Percentiles rank a stretch among this genome's conserved stretches.
Conservation (phyloP, 2,329 filamentous ascomycete genomes). For the Colletotrichum viniferum region DNA sequence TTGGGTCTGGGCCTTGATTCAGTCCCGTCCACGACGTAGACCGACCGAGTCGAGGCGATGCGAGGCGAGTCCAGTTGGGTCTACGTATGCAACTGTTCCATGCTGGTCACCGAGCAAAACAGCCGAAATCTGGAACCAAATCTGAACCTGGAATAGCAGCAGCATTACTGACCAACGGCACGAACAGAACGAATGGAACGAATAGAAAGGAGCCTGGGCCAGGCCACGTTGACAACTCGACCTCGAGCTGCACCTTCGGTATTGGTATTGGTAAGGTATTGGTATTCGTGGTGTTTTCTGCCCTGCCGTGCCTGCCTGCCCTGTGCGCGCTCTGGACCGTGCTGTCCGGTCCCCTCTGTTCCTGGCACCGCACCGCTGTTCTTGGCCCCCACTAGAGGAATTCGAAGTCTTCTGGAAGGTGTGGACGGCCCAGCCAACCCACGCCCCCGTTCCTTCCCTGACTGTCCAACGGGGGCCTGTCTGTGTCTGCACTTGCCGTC, state of each 20-base stretch:
- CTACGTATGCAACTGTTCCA: background rate
- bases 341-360: background rate
- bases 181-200: background rate
- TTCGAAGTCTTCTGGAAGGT: constrained; percentile 19
- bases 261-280: background rate
- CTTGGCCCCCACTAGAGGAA: background rate
- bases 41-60: background rate
- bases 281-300: background rate
- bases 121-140: background rate
- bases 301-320: background rate
- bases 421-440: background rate
- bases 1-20: background rate
- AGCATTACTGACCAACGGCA: background rate
- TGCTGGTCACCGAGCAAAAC: background rate
- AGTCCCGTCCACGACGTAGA: background rate
- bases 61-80: background rate
- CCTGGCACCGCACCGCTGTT: background rate
- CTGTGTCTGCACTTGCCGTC: background rate
- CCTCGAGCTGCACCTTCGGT: background rate
- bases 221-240: background rate
- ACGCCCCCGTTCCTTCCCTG: background rate
- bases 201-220: background rate
- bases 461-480: background rate
- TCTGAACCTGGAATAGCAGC: background rate
- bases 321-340: background rate